Evolutionary conservation across 768 basidiomycete species (phyloP).

Genomic region (Macrocybe gigantea): DNA sequence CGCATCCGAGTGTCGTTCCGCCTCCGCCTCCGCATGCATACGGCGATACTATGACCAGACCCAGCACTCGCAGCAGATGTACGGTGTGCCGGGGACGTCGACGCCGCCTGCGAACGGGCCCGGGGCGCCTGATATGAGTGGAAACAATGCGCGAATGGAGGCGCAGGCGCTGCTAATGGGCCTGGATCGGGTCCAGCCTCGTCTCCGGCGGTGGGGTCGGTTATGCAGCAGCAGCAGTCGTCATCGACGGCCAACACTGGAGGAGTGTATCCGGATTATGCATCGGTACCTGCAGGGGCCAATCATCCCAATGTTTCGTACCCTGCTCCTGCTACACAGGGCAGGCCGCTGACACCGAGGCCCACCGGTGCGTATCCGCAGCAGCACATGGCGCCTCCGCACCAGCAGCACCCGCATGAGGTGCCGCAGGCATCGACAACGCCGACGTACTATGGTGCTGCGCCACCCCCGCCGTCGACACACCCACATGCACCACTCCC

Average conservation of each 20-base stretch:
- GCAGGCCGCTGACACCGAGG: no score
- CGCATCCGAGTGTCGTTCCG: no score
- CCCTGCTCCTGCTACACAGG: background rate
- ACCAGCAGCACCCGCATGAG: conserved; percentile 5
- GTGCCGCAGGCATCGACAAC: conserved; percentile 8
- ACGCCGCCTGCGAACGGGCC: no score
- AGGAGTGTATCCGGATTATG: no score
- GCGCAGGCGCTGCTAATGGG: background rate
- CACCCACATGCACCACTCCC: background rate
- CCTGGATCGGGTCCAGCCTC: no score
- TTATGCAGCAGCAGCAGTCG: no score
- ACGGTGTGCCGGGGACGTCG: no score
- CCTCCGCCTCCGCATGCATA: no score
- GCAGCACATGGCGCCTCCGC: background rate
- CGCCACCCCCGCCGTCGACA: background rate
- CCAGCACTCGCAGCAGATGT: no score
- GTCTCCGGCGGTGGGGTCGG: no score
- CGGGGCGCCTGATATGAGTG: background rate
- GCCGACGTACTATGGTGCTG: background rate
- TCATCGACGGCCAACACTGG: no score
- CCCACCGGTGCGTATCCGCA: background rate
- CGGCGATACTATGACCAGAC: no score
- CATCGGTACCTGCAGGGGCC: background rate
- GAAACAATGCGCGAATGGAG: background rate
- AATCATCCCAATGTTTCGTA: background rate